Percentiles rank a stretch among this genome's conserved stretches.
Evolutionary conservation across 2,329 filamentous ascomycete genomes (phyloP).

Genomic region (Botrytis pseudocinerea): DNA sequence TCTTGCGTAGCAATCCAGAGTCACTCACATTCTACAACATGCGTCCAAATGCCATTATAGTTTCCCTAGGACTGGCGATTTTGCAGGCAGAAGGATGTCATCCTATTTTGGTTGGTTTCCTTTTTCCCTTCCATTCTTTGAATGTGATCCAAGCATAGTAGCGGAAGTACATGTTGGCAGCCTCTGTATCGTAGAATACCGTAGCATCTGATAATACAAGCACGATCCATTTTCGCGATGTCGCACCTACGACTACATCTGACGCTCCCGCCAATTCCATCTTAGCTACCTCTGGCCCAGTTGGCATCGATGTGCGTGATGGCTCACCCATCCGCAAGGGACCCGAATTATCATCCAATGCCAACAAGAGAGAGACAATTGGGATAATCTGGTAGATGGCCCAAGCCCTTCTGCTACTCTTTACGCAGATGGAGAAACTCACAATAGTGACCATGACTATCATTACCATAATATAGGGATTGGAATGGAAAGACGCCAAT

Average conservation of each 20-base stretch:
- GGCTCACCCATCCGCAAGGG: not conserved
- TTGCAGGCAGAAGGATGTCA: not conserved
- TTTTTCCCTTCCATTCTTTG: not conserved
- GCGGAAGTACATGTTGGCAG: not conserved
- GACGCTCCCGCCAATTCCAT: accelerated
- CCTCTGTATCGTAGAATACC: not conserved
- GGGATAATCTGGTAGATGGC: no score
- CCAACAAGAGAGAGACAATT: no score
- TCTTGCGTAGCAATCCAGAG: not conserved
- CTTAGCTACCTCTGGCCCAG: no score
- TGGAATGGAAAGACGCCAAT: not conserved
- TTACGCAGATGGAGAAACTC: not conserved
- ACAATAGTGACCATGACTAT: no score
- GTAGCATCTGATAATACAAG: not conserved
- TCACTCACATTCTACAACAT: not conserved
- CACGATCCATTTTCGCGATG: not conserved
- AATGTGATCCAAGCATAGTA: not conserved
- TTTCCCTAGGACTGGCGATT: not conserved
- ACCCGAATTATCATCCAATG: no score
- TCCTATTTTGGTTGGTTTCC: not conserved
- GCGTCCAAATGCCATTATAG: no score
- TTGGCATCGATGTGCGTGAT: no score
- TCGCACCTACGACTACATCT: not conserved
- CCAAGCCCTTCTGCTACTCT: not conserved
- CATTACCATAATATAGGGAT: no score